phyloP scores from a whole-genome alignment of 1,284 basidiomycete species.

The Ceratobasidium papillatum region DNA sequence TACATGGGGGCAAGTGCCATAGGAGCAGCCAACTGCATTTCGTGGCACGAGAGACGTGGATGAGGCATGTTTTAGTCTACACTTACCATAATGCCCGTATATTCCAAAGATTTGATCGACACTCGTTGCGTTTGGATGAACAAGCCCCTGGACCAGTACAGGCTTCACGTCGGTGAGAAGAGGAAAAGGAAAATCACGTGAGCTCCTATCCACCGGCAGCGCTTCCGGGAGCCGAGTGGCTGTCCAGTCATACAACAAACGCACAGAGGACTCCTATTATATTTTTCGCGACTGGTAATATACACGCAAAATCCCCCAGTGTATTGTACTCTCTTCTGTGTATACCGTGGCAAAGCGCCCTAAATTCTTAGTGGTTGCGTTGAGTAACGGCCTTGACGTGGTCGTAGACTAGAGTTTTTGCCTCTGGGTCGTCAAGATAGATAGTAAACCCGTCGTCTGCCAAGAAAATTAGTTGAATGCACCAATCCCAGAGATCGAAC shows the following conservation, averaged over 20 bases:
- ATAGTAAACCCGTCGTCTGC: conserved; percentile 46
- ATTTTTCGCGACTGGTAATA: background rate
- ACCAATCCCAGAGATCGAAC: background rate
- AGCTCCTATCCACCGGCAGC: too few species aligned
- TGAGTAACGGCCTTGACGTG: conserved; percentile 45
- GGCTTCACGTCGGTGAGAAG: background rate
- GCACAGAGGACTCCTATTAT: too few species aligned
- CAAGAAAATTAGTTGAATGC: background rate
- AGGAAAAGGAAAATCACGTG: background rate
- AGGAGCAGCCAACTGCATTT: too few species aligned
- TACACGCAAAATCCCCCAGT: background rate
- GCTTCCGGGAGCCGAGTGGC: too few species aligned
- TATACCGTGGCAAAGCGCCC: background rate
- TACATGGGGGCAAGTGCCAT: too few species aligned
- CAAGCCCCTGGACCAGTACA: background rate
- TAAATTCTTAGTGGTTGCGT: conserved; percentile 35
- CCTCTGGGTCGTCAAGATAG: conserved; percentile 45
- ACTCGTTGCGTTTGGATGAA: background rate
- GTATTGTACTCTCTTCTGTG: too few species aligned
- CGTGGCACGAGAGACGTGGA: too few species aligned
- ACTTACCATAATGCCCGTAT: background rate
- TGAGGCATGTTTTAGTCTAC: too few species aligned
- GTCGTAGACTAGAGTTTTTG: conserved; percentile 44
- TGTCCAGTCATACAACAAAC: too few species aligned
- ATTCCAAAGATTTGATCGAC: background rate